Conservation (phyloP, 129 eudicot genomes). For the Logfia minima region DNA sequence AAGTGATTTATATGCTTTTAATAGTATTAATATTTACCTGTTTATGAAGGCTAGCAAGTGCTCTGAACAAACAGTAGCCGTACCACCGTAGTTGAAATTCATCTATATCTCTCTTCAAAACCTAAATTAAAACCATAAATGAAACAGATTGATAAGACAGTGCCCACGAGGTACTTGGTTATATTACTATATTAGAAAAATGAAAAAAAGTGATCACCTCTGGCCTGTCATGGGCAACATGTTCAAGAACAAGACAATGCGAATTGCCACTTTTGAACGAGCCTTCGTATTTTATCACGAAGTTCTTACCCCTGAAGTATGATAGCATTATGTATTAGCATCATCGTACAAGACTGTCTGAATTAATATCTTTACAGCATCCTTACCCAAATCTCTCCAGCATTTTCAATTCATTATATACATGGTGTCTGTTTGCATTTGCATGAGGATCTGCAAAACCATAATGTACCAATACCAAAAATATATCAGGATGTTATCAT, state of each 20-base stretch:
- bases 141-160: slow-evolving; percentile 21
- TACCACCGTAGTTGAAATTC: slow-evolving; percentile 77
- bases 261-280: slow-evolving; percentile 67
- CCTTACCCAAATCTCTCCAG: slow-evolving; percentile 91
- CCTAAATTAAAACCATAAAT: slow-evolving; percentile 29
- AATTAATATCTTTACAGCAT: slow-evolving; percentile 12
- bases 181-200: not conserved
- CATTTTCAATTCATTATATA: slow-evolving; percentile 83
- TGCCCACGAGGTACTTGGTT: not conserved
- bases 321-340: slow-evolving; percentile 18
- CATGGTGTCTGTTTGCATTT: slow-evolving; percentile 73
- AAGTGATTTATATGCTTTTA: not conserved
- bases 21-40: slow-evolving; percentile 53
- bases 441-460: slow-evolving; percentile 81
- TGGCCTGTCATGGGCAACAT: slow-evolving; percentile 89
- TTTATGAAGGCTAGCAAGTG: slow-evolving; percentile 90
- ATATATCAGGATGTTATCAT: slow-evolving; percentile 8
- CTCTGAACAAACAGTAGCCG: slow-evolving; percentile 88
- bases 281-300: slow-evolving; percentile 80
- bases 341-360: slow-evolving; percentile 6
- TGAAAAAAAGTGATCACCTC: slow-evolving; percentile 51
- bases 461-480: slow-evolving; percentile 23
- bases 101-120: slow-evolving; percentile 70
- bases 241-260: slow-evolving; percentile 86
- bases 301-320: slow-evolving; percentile 75